Evolutionary conservation across 2,329 filamentous ascomycete genomes (phyloP).

Genomic region (Talaromyces islandicus): DNA sequence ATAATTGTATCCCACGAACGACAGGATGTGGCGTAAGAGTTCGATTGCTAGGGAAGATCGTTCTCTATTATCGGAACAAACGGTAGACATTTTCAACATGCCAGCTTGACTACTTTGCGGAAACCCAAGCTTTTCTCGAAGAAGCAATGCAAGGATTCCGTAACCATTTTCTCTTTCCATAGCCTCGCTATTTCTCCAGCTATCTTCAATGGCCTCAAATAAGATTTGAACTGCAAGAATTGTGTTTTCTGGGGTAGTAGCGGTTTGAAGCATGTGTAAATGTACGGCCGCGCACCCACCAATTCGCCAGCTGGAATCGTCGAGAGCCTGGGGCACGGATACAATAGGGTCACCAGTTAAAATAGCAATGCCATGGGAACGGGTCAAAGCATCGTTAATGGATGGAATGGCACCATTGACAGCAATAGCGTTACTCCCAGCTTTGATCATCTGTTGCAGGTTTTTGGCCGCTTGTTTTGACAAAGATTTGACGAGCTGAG

Average conservation of each 20-base stretch:
- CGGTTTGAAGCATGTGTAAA: conserved; percentile 75
- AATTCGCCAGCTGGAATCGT: conserved; percentile 87
- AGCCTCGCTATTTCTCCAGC: conserved; percentile 95
- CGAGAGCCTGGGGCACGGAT: conserved; percentile 72
- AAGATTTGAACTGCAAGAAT: conserved; percentile 75
- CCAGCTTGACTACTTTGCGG: conserved; percentile 17
- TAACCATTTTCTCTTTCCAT: conserved; percentile 97
- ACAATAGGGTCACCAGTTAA: conserved; percentile 80
- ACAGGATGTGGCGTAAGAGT: conserved; percentile 69
- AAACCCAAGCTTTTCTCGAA: conserved; percentile 68
- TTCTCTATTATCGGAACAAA: conserved; percentile 37
- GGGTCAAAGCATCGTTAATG: conserved; percentile 81
- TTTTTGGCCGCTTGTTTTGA: conserved; percentile 65
- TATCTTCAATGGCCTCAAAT: conserved; percentile 78
- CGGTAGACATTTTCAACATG: conserved; percentile 40
- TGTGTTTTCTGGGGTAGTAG: conserved; percentile 63
- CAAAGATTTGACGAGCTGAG: conserved; percentile 68
- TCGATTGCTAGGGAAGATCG: conserved; percentile 49
- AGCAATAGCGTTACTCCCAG: conserved; percentile 70
- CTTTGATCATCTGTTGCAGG: conserved; percentile 63
- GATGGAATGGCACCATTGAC: conserved; percentile 84
- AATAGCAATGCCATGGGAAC: conserved; percentile 72
- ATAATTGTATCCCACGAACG: conserved; percentile 84
- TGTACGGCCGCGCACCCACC: conserved; percentile 86
- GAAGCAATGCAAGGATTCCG: conserved; percentile 73